Evolutionary conservation across 805 yeast genomes (phyloP).

Genomic region (Candida ascalaphidarum): DNA sequence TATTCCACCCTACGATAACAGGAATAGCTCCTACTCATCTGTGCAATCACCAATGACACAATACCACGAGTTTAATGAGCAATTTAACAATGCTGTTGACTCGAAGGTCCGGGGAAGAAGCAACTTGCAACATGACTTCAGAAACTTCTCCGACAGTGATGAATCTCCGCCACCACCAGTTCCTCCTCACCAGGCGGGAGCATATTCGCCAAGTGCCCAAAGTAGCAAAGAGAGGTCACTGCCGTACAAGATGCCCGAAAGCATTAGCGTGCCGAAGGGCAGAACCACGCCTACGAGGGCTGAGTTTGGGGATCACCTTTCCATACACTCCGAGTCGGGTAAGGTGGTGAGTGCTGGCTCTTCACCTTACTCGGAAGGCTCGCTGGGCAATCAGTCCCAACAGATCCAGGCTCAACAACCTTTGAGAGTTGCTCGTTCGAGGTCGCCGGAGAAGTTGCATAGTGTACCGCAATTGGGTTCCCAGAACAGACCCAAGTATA

Average conservation of each 20-base stretch:
- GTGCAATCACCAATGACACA: slow-evolving; percentile 37
- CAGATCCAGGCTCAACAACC: too few relatives aligned
- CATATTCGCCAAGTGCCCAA: slow-evolving; percentile 1
- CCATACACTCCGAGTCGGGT: slow-evolving; percentile 19
- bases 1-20: slow-evolving; percentile 15
- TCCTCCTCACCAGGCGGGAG: slow-evolving; percentile 3
- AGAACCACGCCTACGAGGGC: slow-evolving; percentile 7
- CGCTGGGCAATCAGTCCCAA: too few relatives aligned
- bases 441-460: too few relatives aligned
- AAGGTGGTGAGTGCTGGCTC: slow-evolving; percentile 9
- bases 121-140: background rate
- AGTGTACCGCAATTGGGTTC: too few relatives aligned
- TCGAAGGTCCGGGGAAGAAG: too few relatives aligned
- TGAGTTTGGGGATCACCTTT: slow-evolving; percentile 7
- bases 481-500: slow-evolving; percentile 23
- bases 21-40: slow-evolving; percentile 28
- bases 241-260: slow-evolving; percentile 8
- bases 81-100: slow-evolving; percentile 20
- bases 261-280: slow-evolving; percentile 10
- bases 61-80: slow-evolving; percentile 32
- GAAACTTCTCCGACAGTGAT: slow-evolving; percentile 1
- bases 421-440: too few relatives aligned
- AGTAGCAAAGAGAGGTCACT: slow-evolving; percentile 4
- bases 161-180: slow-evolving; percentile 15
- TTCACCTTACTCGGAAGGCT: slow-evolving; percentile 8